phyloP scores from a whole-genome alignment of 2,329 filamentous ascomycete genomes.

The Monosporascus sp. region DNA sequence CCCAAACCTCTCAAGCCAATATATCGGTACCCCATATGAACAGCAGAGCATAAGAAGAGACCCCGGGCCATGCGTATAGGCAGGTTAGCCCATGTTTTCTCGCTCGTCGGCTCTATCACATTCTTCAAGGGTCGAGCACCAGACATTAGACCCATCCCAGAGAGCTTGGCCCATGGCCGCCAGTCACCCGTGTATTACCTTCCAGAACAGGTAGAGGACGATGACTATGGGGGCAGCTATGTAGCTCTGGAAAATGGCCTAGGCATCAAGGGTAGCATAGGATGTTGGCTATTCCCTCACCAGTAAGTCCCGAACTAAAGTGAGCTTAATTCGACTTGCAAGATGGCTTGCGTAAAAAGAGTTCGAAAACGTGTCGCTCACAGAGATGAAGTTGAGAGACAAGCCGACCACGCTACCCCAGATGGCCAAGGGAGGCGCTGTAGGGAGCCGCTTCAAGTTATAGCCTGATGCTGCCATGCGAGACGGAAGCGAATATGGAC shows the following conservation, averaged over 20 bases:
- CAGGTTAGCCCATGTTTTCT: slow-evolving; percentile 30
- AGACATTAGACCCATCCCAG: slow-evolving; percentile 57
- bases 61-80: slow-evolving; percentile 28
- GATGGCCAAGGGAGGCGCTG: slow-evolving; percentile 45
- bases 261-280: slow-evolving; percentile 28
- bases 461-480: slow-evolving; percentile 57
- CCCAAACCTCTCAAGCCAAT: too few relatives aligned
- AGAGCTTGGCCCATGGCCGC: slow-evolving; percentile 50
- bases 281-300: slow-evolving; percentile 25
- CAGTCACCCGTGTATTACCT: slow-evolving; percentile 48
- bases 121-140: slow-evolving; percentile 52
- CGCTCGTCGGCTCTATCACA: slow-evolving; percentile 25
- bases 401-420: slow-evolving; percentile 66
- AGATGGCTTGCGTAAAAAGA: slow-evolving; percentile 45
- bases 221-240: slow-evolving; percentile 53
- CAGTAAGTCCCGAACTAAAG: slow-evolving; percentile 4
- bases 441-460: slow-evolving; percentile 42
- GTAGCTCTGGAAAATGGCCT: slow-evolving; percentile 54
- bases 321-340: too few relatives aligned
- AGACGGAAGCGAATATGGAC: slow-evolving; percentile 61
- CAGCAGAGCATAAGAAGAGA: slow-evolving; percentile 25
- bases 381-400: slow-evolving; percentile 58
- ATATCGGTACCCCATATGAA: too few relatives aligned
- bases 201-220: slow-evolving; percentile 59
- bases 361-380: slow-evolving; percentile 68